phyloP scores from a whole-genome alignment of 495 filamentous ascomycete species.

The Neurospora terricola region DNA sequence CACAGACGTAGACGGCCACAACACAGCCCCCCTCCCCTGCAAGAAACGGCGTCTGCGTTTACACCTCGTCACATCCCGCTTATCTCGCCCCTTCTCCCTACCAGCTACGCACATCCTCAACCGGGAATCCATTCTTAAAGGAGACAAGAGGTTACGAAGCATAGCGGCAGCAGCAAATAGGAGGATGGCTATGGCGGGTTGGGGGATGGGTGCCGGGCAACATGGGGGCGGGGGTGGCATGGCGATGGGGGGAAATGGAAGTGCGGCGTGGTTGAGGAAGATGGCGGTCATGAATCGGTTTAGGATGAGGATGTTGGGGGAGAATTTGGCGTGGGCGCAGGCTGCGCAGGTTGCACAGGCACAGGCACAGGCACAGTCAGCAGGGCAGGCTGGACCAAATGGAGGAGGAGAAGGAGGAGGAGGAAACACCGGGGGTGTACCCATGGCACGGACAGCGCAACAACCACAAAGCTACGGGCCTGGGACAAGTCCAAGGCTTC shows the following conservation, averaged over 20 bases:
- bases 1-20: constrained; percentile 53
- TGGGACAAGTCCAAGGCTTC: not conserved
- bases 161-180: not conserved
- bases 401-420: not conserved
- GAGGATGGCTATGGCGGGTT: not conserved
- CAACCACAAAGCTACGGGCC: not conserved
- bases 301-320: constrained; percentile 10
- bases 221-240: not conserved
- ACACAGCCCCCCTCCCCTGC: constrained; percentile 36
- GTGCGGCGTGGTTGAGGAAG: constrained; percentile 16
- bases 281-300: constrained; percentile 24
- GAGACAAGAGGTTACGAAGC: constrained; percentile 41
- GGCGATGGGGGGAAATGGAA: not conserved
- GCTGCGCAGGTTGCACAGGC: constrained; percentile 2
- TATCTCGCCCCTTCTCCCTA: constrained; percentile 56
- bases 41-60: constrained; percentile 61
- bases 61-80: constrained; percentile 55
- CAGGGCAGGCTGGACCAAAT: not conserved
- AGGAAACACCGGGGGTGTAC: not conserved
- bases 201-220: constrained; percentile 29
- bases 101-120: constrained; percentile 60
- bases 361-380: no score
- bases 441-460: not conserved
- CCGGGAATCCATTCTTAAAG: constrained; percentile 31
- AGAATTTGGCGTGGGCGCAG: not conserved